Evolutionary conservation across 1,284 basidiomycete genomes (phyloP).

Genomic region (Heliocybe sulcata): DNA sequence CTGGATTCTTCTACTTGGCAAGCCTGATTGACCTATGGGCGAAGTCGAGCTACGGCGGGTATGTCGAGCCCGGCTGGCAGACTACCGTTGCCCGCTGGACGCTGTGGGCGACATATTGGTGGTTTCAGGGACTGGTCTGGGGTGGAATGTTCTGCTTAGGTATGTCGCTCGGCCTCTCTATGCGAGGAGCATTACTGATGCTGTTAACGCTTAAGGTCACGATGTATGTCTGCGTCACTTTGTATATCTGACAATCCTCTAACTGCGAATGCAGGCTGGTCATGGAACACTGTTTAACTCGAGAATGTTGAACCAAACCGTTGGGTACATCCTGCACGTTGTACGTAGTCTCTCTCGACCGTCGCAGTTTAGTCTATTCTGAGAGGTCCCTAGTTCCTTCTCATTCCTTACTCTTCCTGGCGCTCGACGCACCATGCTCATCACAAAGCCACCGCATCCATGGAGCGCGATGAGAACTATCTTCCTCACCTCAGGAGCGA

Average conservation of each 20-base stretch:
- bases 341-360: slow-evolving; percentile 18
- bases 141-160: slow-evolving; percentile 44
- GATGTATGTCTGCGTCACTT: not conserved
- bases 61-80: slow-evolving; percentile 14
- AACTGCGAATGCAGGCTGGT: slow-evolving; percentile 22
- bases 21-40: slow-evolving; percentile 27
- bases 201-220: not conserved
- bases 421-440: slow-evolving; percentile 48
- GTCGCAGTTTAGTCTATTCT: slow-evolving; percentile 3
- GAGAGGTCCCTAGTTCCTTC: slow-evolving; percentile 29
- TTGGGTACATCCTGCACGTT: slow-evolving; percentile 35
- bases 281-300: slow-evolving; percentile 31
- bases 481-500: slow-evolving; percentile 42
- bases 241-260: slow-evolving; percentile 22
- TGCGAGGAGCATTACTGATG: too few relatives aligned
- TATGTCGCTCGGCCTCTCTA: too few relatives aligned
- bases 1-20: slow-evolving; percentile 30
- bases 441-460: slow-evolving; percentile 47
- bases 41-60: slow-evolving; percentile 14
- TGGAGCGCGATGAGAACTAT: slow-evolving; percentile 53
- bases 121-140: slow-evolving; percentile 40
- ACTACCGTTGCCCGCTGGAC: slow-evolving; percentile 15
- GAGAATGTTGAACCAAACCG: slow-evolving; percentile 25
- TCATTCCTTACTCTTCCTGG: slow-evolving; percentile 55
- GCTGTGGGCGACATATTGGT: slow-evolving; percentile 39